These are phyloP conservation scores for Letharia columbiana DNA, from an alignment of 495 filamentous ascomycete genomes.

Conservation along the genomic window DNA sequence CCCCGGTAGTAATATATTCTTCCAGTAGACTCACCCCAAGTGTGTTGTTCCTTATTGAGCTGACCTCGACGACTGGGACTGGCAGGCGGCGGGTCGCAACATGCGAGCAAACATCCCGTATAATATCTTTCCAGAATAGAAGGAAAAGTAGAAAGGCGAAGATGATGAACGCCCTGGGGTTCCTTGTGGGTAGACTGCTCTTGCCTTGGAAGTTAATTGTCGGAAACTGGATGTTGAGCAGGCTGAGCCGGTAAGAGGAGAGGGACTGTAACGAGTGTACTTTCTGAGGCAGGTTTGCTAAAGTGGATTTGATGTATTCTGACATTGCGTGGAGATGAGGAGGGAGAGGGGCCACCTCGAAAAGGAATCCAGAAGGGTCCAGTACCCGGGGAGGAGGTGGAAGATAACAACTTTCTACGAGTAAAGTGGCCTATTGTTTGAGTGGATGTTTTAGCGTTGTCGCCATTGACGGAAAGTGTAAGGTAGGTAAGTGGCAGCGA, in stretches of 20 bases:
- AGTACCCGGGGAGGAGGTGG: not conserved
- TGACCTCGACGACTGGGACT: constrained; percentile 5
- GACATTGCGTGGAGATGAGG: constrained; percentile 7
- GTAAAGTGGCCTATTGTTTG: too few species aligned
- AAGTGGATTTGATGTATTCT: constrained; percentile 2
- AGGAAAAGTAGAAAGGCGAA: constrained; percentile 16
- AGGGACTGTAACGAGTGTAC: constrained; percentile 2
- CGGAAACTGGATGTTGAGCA: constrained; percentile 13
- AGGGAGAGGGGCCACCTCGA: not conserved
- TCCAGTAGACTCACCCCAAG: constrained; percentile 16
- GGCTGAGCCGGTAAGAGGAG: constrained; percentile 5
- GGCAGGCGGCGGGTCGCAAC: not conserved
- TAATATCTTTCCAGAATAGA: constrained; percentile 20
- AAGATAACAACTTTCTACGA: not conserved
- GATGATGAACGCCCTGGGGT: constrained; percentile 6
- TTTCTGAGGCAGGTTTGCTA: constrained; percentile 11
- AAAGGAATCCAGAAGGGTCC: not conserved
- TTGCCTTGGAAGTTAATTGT: constrained; percentile 11
- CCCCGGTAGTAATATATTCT: not conserved
- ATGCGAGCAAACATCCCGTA: constrained; percentile 13
- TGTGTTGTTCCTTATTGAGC: constrained; percentile 19
- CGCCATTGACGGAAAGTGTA: too few species aligned
- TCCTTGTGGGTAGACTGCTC: constrained; percentile 10
- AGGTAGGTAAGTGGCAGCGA: not conserved
- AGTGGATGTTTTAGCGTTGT: not conserved